phyloP scores from a whole-genome alignment of 2,329 filamentous ascomycete species.

The Akanthomyces muscarius region DNA sequence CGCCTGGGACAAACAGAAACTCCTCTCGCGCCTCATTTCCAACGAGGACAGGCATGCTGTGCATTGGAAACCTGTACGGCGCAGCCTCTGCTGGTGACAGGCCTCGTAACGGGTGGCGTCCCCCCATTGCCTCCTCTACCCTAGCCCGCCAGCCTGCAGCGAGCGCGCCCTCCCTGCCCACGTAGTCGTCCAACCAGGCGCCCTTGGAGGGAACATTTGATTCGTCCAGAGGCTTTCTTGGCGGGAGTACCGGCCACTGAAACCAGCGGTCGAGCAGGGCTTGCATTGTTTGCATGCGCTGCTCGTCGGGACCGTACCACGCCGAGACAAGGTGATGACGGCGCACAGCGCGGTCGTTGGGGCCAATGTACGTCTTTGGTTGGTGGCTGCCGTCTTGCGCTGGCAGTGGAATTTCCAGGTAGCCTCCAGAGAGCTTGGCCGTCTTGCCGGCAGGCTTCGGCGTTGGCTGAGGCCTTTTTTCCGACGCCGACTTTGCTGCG shows the following conservation, averaged over 20 bases:
- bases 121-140: constrained; percentile 20
- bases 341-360: constrained; percentile 33
- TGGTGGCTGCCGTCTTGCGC: constrained; percentile 29
- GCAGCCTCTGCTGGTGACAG: constrained; percentile 27
- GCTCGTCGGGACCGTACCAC: constrained; percentile 40
- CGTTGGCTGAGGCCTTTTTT: constrained; percentile 24
- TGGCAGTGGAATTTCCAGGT: constrained; percentile 33
- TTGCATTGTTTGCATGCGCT: constrained; percentile 33
- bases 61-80: constrained; percentile 25
- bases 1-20: constrained; percentile 26
- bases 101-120: constrained; percentile 2
- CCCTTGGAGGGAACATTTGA: constrained; percentile 30
- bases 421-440: constrained; percentile 23
- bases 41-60: constrained; percentile 32
- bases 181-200: constrained; percentile 39
- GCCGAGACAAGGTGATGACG: constrained; percentile 33
- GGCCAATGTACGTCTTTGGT: constrained; percentile 33
- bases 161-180: constrained; percentile 30
- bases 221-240: constrained; percentile 23
- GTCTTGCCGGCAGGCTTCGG: constrained; percentile 23
- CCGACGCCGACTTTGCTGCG: constrained; percentile 1
- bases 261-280: constrained; percentile 40
- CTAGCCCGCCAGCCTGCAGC: constrained; percentile 29
- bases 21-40: constrained; percentile 30
- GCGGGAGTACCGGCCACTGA: constrained; percentile 38